A percentile compares a stretch with the other conserved stretches of the same genome.
These are phyloP conservation scores for Penicillium diatomitis DNA, from an alignment of 495 filamentous ascomycete genomes.

Conservation along the genomic window DNA sequence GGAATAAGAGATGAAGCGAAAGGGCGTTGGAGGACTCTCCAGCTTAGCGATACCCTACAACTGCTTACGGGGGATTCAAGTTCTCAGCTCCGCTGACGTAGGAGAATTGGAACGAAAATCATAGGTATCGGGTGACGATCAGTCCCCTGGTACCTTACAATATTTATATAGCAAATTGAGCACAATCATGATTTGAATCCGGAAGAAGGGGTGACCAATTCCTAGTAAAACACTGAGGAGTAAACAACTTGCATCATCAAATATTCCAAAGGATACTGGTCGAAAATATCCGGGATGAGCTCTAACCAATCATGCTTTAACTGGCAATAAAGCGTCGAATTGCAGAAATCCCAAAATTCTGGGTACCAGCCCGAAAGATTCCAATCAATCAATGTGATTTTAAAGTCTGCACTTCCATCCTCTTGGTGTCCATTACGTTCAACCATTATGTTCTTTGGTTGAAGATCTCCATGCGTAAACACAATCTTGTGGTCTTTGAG, in stretches of 20 bases:
- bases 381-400: constrained; percentile 39
- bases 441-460: constrained; percentile 28
- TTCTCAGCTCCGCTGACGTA: too few species aligned
- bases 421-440: constrained; percentile 1
- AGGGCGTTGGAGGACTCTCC: too few species aligned
- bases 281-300: constrained; percentile 13
- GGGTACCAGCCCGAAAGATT: constrained; percentile 41
- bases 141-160: neutral
- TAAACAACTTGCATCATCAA: constrained; percentile 17
- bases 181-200: neutral
- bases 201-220: neutral
- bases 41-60: too few species aligned
- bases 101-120: too few species aligned
- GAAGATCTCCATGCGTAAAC: constrained; percentile 26
- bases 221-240: constrained; percentile 12
- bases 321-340: constrained; percentile 11
- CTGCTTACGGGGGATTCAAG: too few species aligned
- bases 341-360: constrained; percentile 41
- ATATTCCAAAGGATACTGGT: constrained; percentile 5
- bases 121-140: neutral
- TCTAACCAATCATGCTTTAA: constrained; percentile 17
- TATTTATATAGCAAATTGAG: neutral
- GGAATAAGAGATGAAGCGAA: too few species aligned
- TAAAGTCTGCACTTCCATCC: constrained; percentile 12
- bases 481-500: constrained; percentile 12